Evolutionary conservation across 129 eudicot genomes (phyloP).

Genomic region (Calendula officinalis): DNA sequence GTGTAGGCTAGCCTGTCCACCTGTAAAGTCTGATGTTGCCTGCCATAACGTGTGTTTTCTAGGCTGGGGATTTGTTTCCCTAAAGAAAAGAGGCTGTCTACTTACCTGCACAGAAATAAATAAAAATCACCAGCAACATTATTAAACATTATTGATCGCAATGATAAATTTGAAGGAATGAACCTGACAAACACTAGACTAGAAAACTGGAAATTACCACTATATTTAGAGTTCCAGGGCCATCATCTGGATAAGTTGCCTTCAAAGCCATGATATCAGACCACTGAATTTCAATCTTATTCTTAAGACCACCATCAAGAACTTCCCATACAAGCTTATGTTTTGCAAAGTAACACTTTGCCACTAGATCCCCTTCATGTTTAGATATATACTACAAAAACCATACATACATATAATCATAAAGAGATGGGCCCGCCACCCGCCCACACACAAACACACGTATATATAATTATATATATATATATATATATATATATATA

Average conservation of each 20-base stretch:
- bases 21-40: slow-evolving; percentile 72
- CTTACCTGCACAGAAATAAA: slow-evolving; percentile 42
- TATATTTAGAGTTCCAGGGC: slow-evolving; percentile 65
- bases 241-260: slow-evolving; percentile 69
- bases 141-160: background rate
- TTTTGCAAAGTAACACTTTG: slow-evolving; percentile 81
- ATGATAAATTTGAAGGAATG: background rate
- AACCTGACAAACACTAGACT: background rate
- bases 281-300: slow-evolving; percentile 87
- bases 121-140: background rate
- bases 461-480: too few relatives aligned
- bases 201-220: slow-evolving; percentile 47
- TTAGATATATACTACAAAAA: slow-evolving; percentile 57
- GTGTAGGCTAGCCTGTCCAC: slow-evolving; percentile 64
- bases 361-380: slow-evolving; percentile 83
- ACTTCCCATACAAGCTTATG: slow-evolving; percentile 91
- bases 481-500: too few relatives aligned
- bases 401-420: background rate
- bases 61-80: slow-evolving; percentile 85
- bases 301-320: slow-evolving; percentile 82
- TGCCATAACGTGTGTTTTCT: slow-evolving; percentile 90
- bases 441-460: background rate
- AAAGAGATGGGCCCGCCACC: too few relatives aligned
- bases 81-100: slow-evolving; percentile 72
- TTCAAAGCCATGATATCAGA: slow-evolving; percentile 75